Conservation (phyloP, 2,329 filamentous ascomycete genomes). For the Dothideomycetidae sp. region DNA sequence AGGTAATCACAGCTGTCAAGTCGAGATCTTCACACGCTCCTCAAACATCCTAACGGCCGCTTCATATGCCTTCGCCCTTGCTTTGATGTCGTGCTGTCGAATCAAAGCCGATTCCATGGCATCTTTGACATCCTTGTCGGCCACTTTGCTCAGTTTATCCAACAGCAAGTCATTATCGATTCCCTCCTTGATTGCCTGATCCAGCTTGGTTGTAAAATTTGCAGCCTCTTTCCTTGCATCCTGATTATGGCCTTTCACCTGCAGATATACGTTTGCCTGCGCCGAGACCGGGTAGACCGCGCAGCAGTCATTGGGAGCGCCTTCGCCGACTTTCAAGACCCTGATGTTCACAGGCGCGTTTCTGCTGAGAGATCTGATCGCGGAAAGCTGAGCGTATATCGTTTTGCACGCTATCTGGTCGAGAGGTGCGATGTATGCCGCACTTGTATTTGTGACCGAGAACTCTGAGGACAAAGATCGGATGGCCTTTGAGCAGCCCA, state of each 20-base stretch:
- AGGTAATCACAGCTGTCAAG: too few relatives aligned
- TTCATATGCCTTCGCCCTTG: too few relatives aligned
- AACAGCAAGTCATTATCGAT: too few relatives aligned
- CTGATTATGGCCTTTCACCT: conserved; percentile 69
- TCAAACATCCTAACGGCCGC: too few relatives aligned
- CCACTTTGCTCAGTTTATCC: too few relatives aligned
- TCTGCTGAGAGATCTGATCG: conserved; percentile 64
- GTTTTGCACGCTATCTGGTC: conserved; percentile 39
- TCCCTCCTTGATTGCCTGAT: too few relatives aligned
- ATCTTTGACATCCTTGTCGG: too few relatives aligned
- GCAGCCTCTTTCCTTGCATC: too few relatives aligned
- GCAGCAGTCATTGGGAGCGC: conserved; percentile 56
- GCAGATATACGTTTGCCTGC: conserved; percentile 60
- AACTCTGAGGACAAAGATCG: conserved; percentile 64
- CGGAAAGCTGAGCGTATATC: conserved; percentile 49
- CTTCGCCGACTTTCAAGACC: conserved; percentile 45
- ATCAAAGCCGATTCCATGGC: too few relatives aligned
- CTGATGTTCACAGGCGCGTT: conserved; percentile 55
- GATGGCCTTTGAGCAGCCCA: conserved; percentile 56
- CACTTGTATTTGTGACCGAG: conserved; percentile 29
- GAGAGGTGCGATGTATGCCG: conserved; percentile 27
- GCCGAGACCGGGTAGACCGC: conserved; percentile 70
- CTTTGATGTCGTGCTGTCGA: too few relatives aligned
- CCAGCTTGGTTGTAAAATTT: too few relatives aligned
- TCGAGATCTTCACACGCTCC: too few relatives aligned